These are phyloP conservation scores for Aspergillus intermedius DNA, from an alignment of 2,329 filamentous ascomycete species.

Conservation along the genomic window DNA sequence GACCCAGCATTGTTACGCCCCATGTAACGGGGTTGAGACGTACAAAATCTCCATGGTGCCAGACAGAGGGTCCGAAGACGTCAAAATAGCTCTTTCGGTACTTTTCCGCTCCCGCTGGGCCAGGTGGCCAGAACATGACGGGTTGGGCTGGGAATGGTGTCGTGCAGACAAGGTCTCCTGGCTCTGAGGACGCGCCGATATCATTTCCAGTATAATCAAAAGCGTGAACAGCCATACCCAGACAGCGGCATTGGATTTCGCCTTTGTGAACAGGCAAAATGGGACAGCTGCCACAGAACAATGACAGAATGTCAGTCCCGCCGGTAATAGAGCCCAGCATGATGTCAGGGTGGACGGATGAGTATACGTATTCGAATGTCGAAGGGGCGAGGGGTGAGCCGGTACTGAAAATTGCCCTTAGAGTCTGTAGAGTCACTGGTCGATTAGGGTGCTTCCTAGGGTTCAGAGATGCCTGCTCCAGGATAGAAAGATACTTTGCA, in stretches of 20 bases:
- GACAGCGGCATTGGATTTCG: conserved; percentile 69
- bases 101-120: conserved; percentile 61
- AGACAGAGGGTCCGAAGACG: conserved; percentile 60
- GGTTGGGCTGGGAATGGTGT: conserved; percentile 87
- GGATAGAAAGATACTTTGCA: conserved; percentile 82
- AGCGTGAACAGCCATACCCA: conserved; percentile 67
- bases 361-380: conserved; percentile 85
- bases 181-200: conserved; percentile 56
- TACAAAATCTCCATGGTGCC: conserved; percentile 96
- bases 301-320: conserved; percentile 91
- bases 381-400: conserved; percentile 87
- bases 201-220: conserved; percentile 54
- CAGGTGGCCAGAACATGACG: conserved; percentile 71
- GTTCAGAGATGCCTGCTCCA: conserved; percentile 69
- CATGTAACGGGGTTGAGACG: conserved; percentile 63
- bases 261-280: conserved; percentile 65
- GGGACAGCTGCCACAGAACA: conserved; percentile 81
- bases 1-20: conserved; percentile 81
- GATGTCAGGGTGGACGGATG: conserved; percentile 68
- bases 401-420: conserved; percentile 88
- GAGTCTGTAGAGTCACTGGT: conserved; percentile 37
- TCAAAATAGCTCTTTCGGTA: conserved; percentile 86
- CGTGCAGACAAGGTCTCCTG: conserved; percentile 83
- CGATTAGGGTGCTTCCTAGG: conserved; percentile 48
- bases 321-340: conserved; percentile 92